Conservation (phyloP, 106 monocot species). For the Acorus calamus region DNA sequence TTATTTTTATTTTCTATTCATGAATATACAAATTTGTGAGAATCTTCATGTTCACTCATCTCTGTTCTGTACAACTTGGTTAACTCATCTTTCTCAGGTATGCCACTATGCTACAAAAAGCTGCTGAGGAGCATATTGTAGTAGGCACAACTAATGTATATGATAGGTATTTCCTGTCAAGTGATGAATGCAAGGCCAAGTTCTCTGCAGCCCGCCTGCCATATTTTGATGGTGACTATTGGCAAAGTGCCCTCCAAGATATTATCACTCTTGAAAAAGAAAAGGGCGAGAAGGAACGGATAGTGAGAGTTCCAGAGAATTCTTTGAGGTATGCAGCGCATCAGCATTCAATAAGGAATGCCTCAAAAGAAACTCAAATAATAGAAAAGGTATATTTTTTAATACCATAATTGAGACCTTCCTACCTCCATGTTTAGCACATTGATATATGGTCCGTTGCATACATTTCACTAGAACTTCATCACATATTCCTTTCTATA, state of each 20-base stretch:
- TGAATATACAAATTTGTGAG: neutral
- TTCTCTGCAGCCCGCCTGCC: conserved; percentile 28
- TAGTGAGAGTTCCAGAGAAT: no score
- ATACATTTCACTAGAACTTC: no score
- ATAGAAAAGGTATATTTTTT: conserved; percentile 67
- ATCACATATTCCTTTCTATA: no score
- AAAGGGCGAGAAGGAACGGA: no score
- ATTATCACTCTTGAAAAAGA: neutral
- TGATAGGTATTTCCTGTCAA: conserved; percentile 15
- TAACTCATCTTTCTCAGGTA: conserved; percentile 12
- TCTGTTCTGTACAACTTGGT: no score
- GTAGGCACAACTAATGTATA: conserved; percentile 27
- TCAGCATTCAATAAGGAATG: conserved; percentile 66
- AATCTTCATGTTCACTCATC: no score
- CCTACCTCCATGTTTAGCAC: neutral
- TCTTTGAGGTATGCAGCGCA: no score
- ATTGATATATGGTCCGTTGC: no score
- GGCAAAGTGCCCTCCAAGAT: conserved; percentile 10
- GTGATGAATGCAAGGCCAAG: conserved; percentile 8
- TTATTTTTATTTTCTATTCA: neutral
- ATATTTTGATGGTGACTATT: conserved; percentile 38
- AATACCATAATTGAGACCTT: neutral
- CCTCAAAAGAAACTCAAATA: conserved; percentile 75
- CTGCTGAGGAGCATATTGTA: conserved; percentile 22
- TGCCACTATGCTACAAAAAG: conserved; percentile 21